Evolutionary conservation across 306 rosid species (phyloP), one percentile per base, ranked within the genome.

Genomic region (Adenanthera pavonina): DNA sequence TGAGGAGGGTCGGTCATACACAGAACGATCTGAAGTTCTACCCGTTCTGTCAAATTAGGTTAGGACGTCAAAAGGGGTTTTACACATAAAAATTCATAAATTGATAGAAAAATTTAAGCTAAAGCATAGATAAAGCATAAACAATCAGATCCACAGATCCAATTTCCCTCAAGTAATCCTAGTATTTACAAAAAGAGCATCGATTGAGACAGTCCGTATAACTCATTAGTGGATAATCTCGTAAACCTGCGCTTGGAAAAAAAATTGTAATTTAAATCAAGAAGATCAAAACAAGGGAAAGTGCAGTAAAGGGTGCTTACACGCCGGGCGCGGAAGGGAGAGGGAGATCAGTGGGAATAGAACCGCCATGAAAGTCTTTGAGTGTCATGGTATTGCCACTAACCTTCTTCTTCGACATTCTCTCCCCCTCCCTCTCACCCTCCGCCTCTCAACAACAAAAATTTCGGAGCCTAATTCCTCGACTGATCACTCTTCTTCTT

Each of bases 251-350:
- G 30, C 30, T 25, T 25, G 73, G 73, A 7, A 49, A 73, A 74
- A 54, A 60, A 79, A 69, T 48, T 9, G 12, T 1, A 81, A 40
- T 43, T 76, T 15, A 20, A 30, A 52, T 1, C 15, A 25, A 34
- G 2, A 19, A 8, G 46, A 52, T 16, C 9, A 69, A 61, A 71
- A 19, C 19, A 35, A 54, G 13, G 30, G 47, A 61, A 75, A 53
- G 6, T 34, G 6, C 52, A 11, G 47, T 56, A 51, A 38, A 36
- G 76, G 88, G 80, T 11, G 83, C 97, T 89, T 87, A 96, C 99
- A 92, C 91, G 83, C 98, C 98, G 5, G 98, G 97, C 76, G 99
- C 99, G 40, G 99, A 93, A 72, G 98, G 99, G 73, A 96, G 97
- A 85, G 97, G 92, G 76, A 96, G 97, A 92, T 96, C 97, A 78